phyloP scores from a whole-genome alignment of 192 early-diverging fungal genomes.

The Powellomyces hirtus region DNA sequence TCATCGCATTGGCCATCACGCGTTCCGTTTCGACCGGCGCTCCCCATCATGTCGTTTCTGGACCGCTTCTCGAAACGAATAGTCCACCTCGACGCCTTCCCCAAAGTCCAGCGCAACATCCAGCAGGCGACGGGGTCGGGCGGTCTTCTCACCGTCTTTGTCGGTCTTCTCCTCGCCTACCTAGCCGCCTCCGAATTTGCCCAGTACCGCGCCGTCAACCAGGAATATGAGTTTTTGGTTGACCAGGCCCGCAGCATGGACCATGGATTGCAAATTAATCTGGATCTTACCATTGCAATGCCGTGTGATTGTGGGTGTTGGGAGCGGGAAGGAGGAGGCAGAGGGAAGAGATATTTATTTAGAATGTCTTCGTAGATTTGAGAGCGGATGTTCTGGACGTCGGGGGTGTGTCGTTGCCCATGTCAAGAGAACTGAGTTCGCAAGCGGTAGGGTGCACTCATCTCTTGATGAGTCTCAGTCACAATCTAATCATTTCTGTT shows the following conservation, averaged over 20 bases:
- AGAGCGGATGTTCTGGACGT: slow-evolving; percentile 70
- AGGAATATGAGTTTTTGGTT: slow-evolving; percentile 77
- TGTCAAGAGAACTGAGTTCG: slow-evolving; percentile 53
- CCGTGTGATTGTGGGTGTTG: slow-evolving; percentile 58
- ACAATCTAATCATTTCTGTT: too few relatives aligned
- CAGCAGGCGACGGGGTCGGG: slow-evolving; percentile 71
- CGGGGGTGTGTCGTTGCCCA: slow-evolving; percentile 53
- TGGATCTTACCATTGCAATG: slow-evolving; percentile 87
- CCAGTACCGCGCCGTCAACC: slow-evolving; percentile 61
- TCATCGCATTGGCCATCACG: too few relatives aligned
- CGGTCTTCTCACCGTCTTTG: slow-evolving; percentile 66
- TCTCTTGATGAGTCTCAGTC: too few relatives aligned
- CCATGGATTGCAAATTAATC: slow-evolving; percentile 72
- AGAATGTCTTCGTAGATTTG: slow-evolving; percentile 39
- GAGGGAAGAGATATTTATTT: neutral
- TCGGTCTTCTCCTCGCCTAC: slow-evolving; percentile 63
- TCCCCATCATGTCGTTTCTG: neutral
- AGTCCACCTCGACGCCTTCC: slow-evolving; percentile 74
- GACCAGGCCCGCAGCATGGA: slow-evolving; percentile 57
- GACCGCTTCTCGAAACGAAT: slow-evolving; percentile 14
- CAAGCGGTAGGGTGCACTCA: slow-evolving; percentile 30
- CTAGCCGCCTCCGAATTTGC: slow-evolving; percentile 68
- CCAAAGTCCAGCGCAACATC: slow-evolving; percentile 81
- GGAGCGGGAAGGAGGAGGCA: neutral
- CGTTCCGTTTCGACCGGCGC: too few relatives aligned